These are phyloP conservation scores for Tillandsia leiboldiana DNA, from an alignment of 176 grass and related monocot species.

Conservation along the genomic window DNA sequence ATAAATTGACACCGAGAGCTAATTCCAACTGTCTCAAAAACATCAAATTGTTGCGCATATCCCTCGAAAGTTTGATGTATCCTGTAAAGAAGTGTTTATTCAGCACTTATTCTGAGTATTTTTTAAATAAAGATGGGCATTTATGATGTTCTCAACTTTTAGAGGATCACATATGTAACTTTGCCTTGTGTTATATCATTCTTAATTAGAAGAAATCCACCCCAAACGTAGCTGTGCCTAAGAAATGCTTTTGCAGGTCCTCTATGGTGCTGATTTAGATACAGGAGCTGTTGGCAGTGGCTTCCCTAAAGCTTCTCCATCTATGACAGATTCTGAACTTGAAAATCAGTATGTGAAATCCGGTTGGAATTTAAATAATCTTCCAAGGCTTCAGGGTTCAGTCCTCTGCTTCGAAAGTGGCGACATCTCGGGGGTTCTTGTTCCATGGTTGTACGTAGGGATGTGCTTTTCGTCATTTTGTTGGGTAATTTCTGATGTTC, in stretches of 20 bases:
- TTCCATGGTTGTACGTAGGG: constrained; percentile 95
- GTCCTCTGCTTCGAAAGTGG: constrained; percentile 74
- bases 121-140: too few species aligned
- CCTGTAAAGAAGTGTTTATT: too few species aligned
- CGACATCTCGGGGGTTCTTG: constrained; percentile 90
- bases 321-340: constrained; percentile 26
- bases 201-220: not conserved
- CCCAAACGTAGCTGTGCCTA: not conserved
- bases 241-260: constrained; percentile 39
- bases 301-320: constrained; percentile 36
- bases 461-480: constrained; percentile 99
- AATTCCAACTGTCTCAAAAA: too few species aligned
- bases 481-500: constrained; percentile 49
- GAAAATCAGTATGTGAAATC: constrained; percentile 39
- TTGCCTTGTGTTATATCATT: too few species aligned
- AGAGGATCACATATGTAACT: not conserved
- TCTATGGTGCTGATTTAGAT: constrained; percentile 93
- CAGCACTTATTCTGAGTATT: too few species aligned
- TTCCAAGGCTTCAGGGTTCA: constrained; percentile 55
- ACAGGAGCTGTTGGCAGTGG: constrained; percentile 77
- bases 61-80: too few species aligned
- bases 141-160: not conserved
- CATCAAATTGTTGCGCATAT: too few species aligned
- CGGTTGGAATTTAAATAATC: constrained; percentile 89
- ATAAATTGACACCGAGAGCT: too few species aligned